Evolutionary conservation across 108 stramenopile genomes (phyloP).

Genomic region (Schizochytrium sp.): DNA sequence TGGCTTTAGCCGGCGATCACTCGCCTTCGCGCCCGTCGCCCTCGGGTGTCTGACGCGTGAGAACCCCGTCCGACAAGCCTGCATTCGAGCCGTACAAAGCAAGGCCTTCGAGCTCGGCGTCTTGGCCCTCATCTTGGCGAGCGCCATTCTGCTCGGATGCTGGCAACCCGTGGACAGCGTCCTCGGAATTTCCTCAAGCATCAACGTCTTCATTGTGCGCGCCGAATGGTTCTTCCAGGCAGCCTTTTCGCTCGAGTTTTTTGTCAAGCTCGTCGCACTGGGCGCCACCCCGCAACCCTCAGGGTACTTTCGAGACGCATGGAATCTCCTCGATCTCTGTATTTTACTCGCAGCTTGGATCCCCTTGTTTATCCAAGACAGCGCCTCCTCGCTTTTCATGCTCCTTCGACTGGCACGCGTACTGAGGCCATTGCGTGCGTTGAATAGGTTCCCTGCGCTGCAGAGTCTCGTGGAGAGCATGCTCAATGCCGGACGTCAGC

Average conservation of each 20-base stretch:
- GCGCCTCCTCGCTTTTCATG: background rate
- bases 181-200: background rate
- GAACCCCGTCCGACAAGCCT: background rate
- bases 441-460: background rate
- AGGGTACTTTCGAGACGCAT: constrained; percentile 6
- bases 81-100: background rate
- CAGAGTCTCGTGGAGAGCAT: background rate
- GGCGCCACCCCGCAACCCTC: background rate
- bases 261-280: background rate
- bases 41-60: background rate
- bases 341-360: background rate
- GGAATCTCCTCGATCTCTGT: constrained; percentile 11
- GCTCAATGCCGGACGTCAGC: background rate
- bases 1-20: background rate
- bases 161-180: background rate
- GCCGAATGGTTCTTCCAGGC: background rate
- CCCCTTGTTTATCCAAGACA: background rate
- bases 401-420: constrained; percentile 1
- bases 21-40: background rate
- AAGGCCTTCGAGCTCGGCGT: background rate
- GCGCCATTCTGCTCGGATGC: background rate
- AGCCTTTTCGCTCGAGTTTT: background rate
- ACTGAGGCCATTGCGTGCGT: background rate
- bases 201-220: background rate
- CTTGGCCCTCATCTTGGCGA: background rate